Conservation (phyloP, 1,139 yeast genomes). For the Taphrina sp. region DNA sequence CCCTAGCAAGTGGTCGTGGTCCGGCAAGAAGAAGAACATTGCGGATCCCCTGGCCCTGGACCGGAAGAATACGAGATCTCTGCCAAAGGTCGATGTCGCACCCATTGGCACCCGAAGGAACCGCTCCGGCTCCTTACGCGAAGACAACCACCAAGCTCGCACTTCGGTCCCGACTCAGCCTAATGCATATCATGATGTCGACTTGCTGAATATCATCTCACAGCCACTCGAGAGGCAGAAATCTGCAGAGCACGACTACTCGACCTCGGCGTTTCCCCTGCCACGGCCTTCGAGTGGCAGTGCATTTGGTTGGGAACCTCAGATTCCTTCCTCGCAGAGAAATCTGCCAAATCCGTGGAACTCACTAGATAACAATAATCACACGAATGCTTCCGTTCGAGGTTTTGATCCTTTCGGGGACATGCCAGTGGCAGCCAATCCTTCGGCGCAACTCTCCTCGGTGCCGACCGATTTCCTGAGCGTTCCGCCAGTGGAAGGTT, state of each 20-base stretch:
- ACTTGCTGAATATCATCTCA: not conserved
- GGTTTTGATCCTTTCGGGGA: conserved; percentile 17
- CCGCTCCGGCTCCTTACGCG: conserved; percentile 22
- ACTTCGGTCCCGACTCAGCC: not conserved
- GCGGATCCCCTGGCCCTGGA: conserved; percentile 28
- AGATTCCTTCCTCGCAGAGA: conserved; percentile 8
- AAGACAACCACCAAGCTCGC: conserved; percentile 2
- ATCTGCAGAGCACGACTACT: conserved; percentile 9
- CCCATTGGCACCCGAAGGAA: conserved; percentile 29
- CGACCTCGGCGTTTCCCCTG: conserved; percentile 13
- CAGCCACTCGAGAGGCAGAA: conserved; percentile 9
- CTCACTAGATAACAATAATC: not conserved
- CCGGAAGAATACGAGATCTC: conserved; percentile 17
- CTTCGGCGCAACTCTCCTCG: not conserved
- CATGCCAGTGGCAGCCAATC: not conserved
- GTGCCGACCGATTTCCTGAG: not conserved
- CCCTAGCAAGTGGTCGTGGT: conserved; percentile 28
- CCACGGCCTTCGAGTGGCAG: conserved; percentile 20
- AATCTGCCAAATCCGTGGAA: conserved; percentile 18
- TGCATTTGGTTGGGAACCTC: conserved; percentile 24
- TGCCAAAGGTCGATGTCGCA: conserved; percentile 30
- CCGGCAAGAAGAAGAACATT: not conserved
- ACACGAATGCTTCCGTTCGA: not conserved
- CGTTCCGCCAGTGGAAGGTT: not conserved
- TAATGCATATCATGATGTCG: conserved; percentile 11